These are phyloP conservation scores for Apostasia ramifera DNA, from an alignment of 106 monocot genomes.

Conservation along the genomic window DNA sequence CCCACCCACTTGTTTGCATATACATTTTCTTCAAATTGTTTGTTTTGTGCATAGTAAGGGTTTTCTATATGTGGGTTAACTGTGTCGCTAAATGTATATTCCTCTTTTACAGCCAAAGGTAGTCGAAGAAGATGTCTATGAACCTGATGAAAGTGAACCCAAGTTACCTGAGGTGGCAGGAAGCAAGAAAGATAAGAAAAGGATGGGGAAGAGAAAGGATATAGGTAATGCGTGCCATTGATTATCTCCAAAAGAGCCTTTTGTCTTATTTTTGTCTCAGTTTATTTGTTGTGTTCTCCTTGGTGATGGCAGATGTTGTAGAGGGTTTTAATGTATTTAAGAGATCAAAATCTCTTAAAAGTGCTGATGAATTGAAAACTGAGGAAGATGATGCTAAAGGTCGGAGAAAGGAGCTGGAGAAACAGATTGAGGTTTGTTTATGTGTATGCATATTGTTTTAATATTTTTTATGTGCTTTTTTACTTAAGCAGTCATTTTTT, in stretches of 20 bases:
- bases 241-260: not conserved
- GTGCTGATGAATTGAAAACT: not conserved
- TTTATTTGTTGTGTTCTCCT: constrained; percentile 9
- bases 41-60: not conserved
- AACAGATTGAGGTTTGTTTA: constrained; percentile 61
- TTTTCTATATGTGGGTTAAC: not conserved
- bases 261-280: not conserved
- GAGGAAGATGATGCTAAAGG: constrained; percentile 10
- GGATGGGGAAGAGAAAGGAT: constrained; percentile 29
- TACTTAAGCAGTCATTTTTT: not conserved
- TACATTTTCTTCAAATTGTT: not conserved
- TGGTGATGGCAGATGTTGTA: constrained; percentile 25
- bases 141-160: constrained; percentile 5
- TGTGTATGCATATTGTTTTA: not conserved
- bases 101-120: constrained; percentile 21
- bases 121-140: not conserved
- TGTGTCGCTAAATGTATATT: not conserved
- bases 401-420: constrained; percentile 42
- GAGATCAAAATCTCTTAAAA: constrained; percentile 14
- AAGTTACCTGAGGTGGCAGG: constrained; percentile 7
- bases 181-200: constrained; percentile 39
- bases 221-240: constrained; percentile 3
- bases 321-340: constrained; percentile 72
- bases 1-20: not conserved
- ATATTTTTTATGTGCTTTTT: not conserved